Conservation (phyloP, 2,329 filamentous ascomycete genomes). For the Hypoxylon sp. region DNA sequence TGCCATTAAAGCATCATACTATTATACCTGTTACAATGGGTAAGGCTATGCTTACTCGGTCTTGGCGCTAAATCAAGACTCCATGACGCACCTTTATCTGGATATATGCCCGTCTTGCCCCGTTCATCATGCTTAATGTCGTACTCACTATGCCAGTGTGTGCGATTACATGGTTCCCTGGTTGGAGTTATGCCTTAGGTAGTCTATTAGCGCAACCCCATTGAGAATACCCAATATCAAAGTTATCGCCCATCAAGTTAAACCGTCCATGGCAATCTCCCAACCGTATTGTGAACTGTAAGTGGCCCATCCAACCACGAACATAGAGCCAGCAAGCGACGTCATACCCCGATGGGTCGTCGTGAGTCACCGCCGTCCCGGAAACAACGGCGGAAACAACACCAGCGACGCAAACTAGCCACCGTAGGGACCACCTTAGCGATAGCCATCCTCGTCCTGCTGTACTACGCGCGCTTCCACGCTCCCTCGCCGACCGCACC, state of each 20-base stretch:
- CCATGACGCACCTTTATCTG: constrained; percentile 19
- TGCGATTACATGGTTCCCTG: constrained; percentile 2
- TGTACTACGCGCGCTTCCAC: constrained; percentile 24
- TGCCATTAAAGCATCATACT: too few species aligned
- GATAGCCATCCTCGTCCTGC: constrained; percentile 6
- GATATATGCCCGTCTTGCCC: background rate
- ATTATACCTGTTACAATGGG: background rate
- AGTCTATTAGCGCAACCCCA: background rate
- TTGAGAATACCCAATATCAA: constrained; percentile 12
- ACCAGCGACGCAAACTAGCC: constrained; percentile 32
- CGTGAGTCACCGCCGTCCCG: constrained; percentile 5
- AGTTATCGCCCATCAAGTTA: too few species aligned
- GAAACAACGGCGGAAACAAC: constrained; percentile 17
- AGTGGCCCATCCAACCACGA: background rate
- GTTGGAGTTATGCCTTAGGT: background rate
- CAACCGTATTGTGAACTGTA: background rate
- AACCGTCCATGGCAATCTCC: too few species aligned
- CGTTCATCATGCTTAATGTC: constrained; percentile 4
- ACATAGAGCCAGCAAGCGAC: constrained; percentile 8
- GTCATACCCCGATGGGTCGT: constrained; percentile 32
- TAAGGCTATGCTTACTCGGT: constrained; percentile 10
- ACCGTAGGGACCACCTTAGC: constrained; percentile 26
- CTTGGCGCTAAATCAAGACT: constrained; percentile 28
- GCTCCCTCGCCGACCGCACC: background rate
- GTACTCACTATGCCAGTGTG: constrained; percentile 8